Conservation (phyloP, 441 rosid genomes). For the Mallotus japonicus region DNA sequence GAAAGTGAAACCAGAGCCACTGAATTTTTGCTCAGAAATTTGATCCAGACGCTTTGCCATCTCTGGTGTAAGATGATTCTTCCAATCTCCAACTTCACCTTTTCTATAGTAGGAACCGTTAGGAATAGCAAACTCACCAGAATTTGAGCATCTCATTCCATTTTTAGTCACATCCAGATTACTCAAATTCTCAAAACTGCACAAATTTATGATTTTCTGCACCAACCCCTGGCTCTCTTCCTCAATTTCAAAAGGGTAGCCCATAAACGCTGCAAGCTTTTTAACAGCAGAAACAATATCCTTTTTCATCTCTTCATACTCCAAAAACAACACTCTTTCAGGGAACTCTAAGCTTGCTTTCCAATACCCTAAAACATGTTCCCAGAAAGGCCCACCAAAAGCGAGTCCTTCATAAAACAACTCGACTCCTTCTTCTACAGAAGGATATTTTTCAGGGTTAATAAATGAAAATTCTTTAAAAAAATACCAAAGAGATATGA, state of each 20-base stretch:
- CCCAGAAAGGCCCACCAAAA: neutral
- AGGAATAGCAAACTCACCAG: neutral
- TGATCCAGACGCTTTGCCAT: neutral
- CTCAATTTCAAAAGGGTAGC: neutral
- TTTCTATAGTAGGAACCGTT: neutral
- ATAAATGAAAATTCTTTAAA: neutral
- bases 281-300: neutral
- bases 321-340: neutral
- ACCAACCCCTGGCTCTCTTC: constrained; percentile 2
- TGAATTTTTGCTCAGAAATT: neutral
- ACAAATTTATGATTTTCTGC: neutral
- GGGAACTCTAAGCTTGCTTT: neutral
- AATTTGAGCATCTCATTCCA: neutral
- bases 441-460: neutral
- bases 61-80: neutral
- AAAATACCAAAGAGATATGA: neutral
- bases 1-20: neutral
- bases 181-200: neutral
- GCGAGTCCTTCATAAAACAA: neutral
- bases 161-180: neutral
- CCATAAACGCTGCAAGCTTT: constrained; percentile 9
- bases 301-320: neutral
- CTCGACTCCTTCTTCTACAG: neutral
- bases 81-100: neutral
- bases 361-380: too few species aligned